These are phyloP conservation scores for Lachancea cidri DNA, from an alignment of 805 yeast species.

Conservation along the genomic window DNA sequence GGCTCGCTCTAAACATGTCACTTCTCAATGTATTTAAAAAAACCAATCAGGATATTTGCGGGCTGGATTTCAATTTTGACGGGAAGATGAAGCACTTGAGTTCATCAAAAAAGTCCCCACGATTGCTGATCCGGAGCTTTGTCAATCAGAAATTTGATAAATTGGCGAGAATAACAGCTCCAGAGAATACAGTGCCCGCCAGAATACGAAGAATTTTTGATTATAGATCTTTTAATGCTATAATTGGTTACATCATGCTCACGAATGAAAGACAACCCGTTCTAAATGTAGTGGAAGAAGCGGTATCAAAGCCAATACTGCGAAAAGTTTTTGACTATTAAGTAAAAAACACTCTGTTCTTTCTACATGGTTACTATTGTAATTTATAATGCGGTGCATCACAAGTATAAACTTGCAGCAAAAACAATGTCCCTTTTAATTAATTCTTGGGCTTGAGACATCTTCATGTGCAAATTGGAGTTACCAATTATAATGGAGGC, in stretches of 20 bases:
- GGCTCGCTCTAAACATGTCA: conserved; percentile 8
- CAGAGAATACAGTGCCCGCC: conserved; percentile 17
- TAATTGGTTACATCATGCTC: conserved; percentile 24
- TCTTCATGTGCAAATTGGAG: conserved; percentile 79
- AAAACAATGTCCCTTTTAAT: conserved; percentile 96
- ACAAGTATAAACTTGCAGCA: conserved; percentile 89
- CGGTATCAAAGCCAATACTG: conserved; percentile 14
- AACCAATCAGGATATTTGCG: conserved; percentile 14
- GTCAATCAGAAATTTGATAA: conserved; percentile 6
- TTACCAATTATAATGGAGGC: conserved; percentile 96
- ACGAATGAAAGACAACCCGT: conserved; percentile 18
- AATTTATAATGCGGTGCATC: no score
- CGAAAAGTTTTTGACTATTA: conserved; percentile 6
- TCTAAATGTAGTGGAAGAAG: conserved; percentile 14
- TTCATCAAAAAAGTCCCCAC: conserved; percentile 10
- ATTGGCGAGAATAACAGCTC: conserved; percentile 17
- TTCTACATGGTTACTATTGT: no score
- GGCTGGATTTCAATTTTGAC: conserved; percentile 20
- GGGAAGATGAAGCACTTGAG: conserved; percentile 15
- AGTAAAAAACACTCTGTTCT: not conserved
- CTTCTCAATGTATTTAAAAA: conserved; percentile 16
- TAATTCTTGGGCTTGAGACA: conserved; percentile 88
- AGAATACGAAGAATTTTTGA: conserved; percentile 18
- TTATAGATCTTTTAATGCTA: conserved; percentile 16
- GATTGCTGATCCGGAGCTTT: conserved; percentile 10